Conservation (phyloP, 2,329 filamentous ascomycete genomes). For the Westerdykella ornata region DNA sequence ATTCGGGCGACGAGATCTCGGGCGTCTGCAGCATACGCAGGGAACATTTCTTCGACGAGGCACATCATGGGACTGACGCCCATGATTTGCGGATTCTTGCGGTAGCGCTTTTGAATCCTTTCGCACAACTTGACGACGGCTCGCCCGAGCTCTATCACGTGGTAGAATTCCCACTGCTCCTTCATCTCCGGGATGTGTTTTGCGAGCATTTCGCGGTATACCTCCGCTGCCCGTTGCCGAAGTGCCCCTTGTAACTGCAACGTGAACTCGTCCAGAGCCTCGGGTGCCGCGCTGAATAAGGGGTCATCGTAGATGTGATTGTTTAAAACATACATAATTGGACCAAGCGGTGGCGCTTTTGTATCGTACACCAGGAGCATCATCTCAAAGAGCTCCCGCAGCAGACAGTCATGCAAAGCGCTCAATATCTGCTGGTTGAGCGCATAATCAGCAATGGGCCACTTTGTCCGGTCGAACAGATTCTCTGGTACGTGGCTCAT, state of each 20-base stretch:
- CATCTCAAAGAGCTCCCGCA: slow-evolving; percentile 82
- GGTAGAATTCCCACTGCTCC: slow-evolving; percentile 81
- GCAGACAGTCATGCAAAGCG: slow-evolving; percentile 69
- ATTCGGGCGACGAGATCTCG: slow-evolving; percentile 78
- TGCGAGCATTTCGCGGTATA: slow-evolving; percentile 72
- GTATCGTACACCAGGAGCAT: slow-evolving; percentile 81
- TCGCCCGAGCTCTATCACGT: slow-evolving; percentile 84
- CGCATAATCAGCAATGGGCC: slow-evolving; percentile 46
- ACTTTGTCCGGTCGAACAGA: slow-evolving; percentile 46
- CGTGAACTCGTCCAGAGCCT: slow-evolving; percentile 66
- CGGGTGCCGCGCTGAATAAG: slow-evolving; percentile 62
- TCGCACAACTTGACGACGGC: slow-evolving; percentile 78
- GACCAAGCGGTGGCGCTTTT: slow-evolving; percentile 76
- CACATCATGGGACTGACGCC: slow-evolving; percentile 64
- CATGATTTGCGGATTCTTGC: slow-evolving; percentile 80
- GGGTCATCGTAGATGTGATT: slow-evolving; percentile 75
- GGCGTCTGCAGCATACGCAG: slow-evolving; percentile 83
- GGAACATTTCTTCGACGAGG: slow-evolving; percentile 75
- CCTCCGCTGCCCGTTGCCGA: slow-evolving; percentile 64
- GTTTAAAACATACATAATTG: slow-evolving; percentile 72
- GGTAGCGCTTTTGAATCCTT: slow-evolving; percentile 86
- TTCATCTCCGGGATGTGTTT: slow-evolving; percentile 72
- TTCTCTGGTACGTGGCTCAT: slow-evolving; percentile 41
- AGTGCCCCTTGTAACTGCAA: slow-evolving; percentile 67
- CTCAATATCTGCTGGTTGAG: slow-evolving; percentile 68